Evolutionary conservation across 2,329 filamentous ascomycete genomes (phyloP), one percentile per base, ranked within the genome.

Genomic region (Penicillium sp.): DNA sequence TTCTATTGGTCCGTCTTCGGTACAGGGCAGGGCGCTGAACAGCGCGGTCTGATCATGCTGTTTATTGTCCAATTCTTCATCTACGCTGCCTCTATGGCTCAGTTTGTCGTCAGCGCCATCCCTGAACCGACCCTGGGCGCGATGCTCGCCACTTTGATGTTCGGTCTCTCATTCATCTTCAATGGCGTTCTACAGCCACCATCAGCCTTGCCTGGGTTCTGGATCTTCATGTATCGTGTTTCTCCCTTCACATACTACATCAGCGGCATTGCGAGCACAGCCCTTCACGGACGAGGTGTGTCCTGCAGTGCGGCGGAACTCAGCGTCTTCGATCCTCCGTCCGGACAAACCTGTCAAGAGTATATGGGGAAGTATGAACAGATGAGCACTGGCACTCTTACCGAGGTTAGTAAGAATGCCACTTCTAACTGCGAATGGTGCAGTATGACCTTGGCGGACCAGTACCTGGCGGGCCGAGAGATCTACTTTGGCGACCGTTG

Each of bases 301-400:
- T 54, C 63, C 0, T 95, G 89, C 66, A 81, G 85, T 0, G 53
- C 66, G 6, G 86, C 85, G 59, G 89, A 95, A 63, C 77, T 79
- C 47, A 70, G 87, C n/a, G 61, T 67, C 24, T 84, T 95, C 60
- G 62, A 77, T 4, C 82, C 87, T 0, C 74, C 77, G 0, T 45
- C 64, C 1, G 74, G 74, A 23, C 50, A 71, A 58, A 85, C 76
- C 0, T 89, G 86, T 58, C 58, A 46, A 0, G 58, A 77, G 8
- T 89, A 85, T 59, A 64, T 87, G 56, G 37, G 46, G 0, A n/a
- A 57, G 0, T 85, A 78, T 53, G 76, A 81, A 1, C 18, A 46
- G 0, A 24, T 47, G 0, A 64, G 69, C 0, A 77, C 77, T 1
- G 84, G 81, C 0, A 76, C 74, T 34, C 66, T 87, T 1, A 42